These are phyloP conservation scores for Hypomyces perniciosus DNA, from an alignment of 2,329 filamentous ascomycete genomes.

Conservation along the genomic window DNA sequence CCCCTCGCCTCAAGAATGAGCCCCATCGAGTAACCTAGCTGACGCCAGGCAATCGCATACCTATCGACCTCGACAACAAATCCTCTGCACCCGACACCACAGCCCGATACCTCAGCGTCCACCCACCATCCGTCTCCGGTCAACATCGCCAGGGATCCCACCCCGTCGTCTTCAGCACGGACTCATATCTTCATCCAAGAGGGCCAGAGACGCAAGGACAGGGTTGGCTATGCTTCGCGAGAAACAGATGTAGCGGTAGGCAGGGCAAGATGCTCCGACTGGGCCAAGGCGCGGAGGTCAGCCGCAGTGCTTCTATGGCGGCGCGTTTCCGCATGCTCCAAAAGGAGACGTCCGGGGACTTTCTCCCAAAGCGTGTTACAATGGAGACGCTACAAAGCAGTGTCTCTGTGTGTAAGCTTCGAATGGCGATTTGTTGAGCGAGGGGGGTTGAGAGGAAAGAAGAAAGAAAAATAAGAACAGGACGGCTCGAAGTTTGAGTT, in stretches of 20 bases:
- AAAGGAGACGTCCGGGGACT: slow-evolving; percentile 89
- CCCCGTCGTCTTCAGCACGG: slow-evolving; percentile 36
- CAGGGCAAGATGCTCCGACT: slow-evolving; percentile 32
- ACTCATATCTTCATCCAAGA: slow-evolving; percentile 87
- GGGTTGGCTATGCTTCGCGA: slow-evolving; percentile 19
- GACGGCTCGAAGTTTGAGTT: slow-evolving; percentile 16
- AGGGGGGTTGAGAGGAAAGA: slow-evolving; percentile 56
- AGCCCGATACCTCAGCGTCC: slow-evolving; percentile 39
- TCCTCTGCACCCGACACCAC: slow-evolving; percentile 45
- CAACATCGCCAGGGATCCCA: slow-evolving; percentile 11
- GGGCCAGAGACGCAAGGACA: slow-evolving; percentile 39
- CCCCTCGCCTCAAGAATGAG: slow-evolving; percentile 99
- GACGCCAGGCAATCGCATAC: slow-evolving; percentile 85
- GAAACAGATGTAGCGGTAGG: slow-evolving; percentile 40
- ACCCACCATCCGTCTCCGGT: slow-evolving; percentile 33
- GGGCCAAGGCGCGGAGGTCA: slow-evolving; percentile 61
- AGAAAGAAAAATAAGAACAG: slow-evolving; percentile 19
- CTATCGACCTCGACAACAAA: slow-evolving; percentile 93
- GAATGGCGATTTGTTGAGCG: slow-evolving; percentile 99
- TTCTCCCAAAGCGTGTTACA: slow-evolving; percentile 88
- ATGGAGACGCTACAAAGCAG: slow-evolving; percentile 28
- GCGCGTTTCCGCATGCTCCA: slow-evolving; percentile 83
- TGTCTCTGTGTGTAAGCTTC: slow-evolving; percentile 90
- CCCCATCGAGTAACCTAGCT: slow-evolving; percentile 97
- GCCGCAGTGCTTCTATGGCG: slow-evolving; percentile 99